Evolutionary conservation across 768 basidiomycete species (phyloP).

Genomic region (Suillus ampliporus): DNA sequence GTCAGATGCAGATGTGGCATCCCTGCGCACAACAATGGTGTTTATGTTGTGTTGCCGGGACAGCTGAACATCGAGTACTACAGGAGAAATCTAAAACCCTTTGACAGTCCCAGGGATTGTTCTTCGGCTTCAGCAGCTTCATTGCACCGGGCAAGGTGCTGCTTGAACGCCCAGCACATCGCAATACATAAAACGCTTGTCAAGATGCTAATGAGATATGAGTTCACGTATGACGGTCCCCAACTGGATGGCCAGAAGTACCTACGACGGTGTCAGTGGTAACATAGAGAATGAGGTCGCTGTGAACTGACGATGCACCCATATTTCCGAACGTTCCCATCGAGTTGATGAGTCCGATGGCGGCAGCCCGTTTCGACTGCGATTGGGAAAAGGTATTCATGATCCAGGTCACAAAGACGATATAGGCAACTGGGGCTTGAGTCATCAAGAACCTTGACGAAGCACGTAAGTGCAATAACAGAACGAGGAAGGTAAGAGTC

Average conservation of each 20-base stretch:
- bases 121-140: conserved; percentile 42
- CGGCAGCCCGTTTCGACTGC: conserved; percentile 84
- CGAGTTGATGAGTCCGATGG: conserved; percentile 78
- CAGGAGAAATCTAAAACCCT: conserved; percentile 52
- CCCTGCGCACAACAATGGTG: neutral
- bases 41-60: neutral
- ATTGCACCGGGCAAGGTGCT: conserved; percentile 48
- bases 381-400: conserved; percentile 70
- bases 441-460: conserved; percentile 71
- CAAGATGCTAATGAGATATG: conserved; percentile 74
- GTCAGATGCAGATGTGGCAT: neutral
- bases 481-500: conserved; percentile 22
- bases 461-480: neutral
- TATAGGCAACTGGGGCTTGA: conserved; percentile 70
- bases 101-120: conserved; percentile 35
- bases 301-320: conserved; percentile 67
- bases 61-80: conserved; percentile 24
- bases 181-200: conserved; percentile 54
- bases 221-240: conserved; percentile 71
- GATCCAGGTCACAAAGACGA: conserved; percentile 61
- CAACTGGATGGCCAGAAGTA: conserved; percentile 70
- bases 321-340: conserved; percentile 84
- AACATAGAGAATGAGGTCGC: conserved; percentile 4
- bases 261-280: conserved; percentile 30
- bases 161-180: conserved; percentile 53